Conservation (phyloP, 257 asterid species). For the Lantana camara region DNA sequence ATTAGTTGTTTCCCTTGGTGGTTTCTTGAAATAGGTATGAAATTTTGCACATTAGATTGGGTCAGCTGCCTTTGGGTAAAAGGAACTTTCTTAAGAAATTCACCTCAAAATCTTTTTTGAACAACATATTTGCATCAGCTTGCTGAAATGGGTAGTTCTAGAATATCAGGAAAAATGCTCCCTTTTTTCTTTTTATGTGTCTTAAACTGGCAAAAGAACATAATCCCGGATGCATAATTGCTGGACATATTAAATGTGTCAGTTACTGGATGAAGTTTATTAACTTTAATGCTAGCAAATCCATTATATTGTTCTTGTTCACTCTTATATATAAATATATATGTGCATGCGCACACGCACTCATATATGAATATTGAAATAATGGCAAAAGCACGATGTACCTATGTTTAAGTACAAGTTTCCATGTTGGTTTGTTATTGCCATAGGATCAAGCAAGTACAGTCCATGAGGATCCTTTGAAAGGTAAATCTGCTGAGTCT, state of each 20-base stretch:
- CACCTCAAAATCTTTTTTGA: background rate
- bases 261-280: background rate
- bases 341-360: too few relatives aligned
- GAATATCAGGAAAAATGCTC: background rate
- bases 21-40: background rate
- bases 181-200: background rate
- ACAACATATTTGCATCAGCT: background rate
- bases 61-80: background rate
- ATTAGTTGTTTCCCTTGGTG: background rate
- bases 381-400: background rate
- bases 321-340: too few relatives aligned
- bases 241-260: background rate
- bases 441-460: slow-evolving; percentile 43
- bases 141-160: slow-evolving; percentile 17
- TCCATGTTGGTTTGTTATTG: slow-evolving; percentile 9
- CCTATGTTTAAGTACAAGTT: background rate
- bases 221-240: background rate
- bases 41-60: background rate
- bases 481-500: slow-evolving; percentile 24
- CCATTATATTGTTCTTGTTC: background rate
- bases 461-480: slow-evolving; percentile 25
- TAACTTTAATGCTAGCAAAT: background rate
- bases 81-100: background rate
- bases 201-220: background rate
- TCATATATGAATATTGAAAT: background rate